These are phyloP conservation scores for Phytophthora foliorum DNA, from an alignment of 352 stramenopile species.

Conservation along the genomic window DNA sequence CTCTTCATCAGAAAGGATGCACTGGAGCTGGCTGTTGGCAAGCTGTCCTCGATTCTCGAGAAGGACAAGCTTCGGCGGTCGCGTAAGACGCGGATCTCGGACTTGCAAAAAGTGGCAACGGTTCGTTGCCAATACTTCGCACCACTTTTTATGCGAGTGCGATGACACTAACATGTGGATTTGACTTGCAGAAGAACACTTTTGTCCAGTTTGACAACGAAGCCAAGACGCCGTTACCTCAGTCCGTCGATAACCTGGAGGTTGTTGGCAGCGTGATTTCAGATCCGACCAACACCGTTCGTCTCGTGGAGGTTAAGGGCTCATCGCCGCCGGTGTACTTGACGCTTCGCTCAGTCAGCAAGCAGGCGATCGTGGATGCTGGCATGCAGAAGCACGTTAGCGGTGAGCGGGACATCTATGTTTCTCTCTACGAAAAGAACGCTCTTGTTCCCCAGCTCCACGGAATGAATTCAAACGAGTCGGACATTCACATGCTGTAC, in stretches of 20 bases:
- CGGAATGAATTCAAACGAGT: slow-evolving; percentile 80
- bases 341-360: slow-evolving; percentile 83
- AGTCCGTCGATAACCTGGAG: slow-evolving; percentile 69
- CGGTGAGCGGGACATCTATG: slow-evolving; percentile 86
- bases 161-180: slow-evolving; percentile 6
- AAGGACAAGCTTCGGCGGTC: slow-evolving; percentile 85
- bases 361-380: slow-evolving; percentile 82
- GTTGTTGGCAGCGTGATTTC: slow-evolving; percentile 81
- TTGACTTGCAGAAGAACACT: slow-evolving; percentile 43
- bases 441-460: slow-evolving; percentile 72
- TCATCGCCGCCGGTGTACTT: slow-evolving; percentile 64
- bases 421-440: slow-evolving; percentile 85
- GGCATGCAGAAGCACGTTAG: slow-evolving; percentile 87
- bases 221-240: slow-evolving; percentile 48
- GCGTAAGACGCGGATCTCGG: slow-evolving; percentile 73
- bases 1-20: slow-evolving; percentile 87
- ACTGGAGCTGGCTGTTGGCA: slow-evolving; percentile 78
- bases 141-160: not conserved
- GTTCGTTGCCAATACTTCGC: slow-evolving; percentile 33
- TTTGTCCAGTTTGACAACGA: slow-evolving; percentile 76
- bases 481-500: slow-evolving; percentile 88
- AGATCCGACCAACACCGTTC: slow-evolving; percentile 79
- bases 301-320: slow-evolving; percentile 73
- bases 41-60: slow-evolving; percentile 80
- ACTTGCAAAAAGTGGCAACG: slow-evolving; percentile 63